Evolutionary conservation across 2,329 filamentous ascomycete genomes (phyloP).

Genomic region (Aureobasidium sp.): DNA sequence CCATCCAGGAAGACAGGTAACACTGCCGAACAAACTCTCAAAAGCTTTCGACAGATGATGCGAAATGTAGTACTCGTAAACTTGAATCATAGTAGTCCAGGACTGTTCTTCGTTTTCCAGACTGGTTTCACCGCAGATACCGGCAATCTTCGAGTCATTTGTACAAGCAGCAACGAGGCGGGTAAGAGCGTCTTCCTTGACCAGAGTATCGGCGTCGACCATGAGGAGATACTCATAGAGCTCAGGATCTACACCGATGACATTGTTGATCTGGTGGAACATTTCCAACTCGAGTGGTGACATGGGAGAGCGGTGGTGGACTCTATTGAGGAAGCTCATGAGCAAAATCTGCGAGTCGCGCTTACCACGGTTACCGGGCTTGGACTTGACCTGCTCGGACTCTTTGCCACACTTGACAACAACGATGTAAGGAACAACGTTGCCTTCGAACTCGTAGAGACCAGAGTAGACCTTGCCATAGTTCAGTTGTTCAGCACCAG

Average conservation of each 20-base stretch:
- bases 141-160: constrained; percentile 91
- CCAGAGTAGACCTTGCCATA: constrained; percentile 98
- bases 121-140: constrained; percentile 95
- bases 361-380: constrained; percentile 96
- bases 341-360: constrained; percentile 94
- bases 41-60: constrained; percentile 96
- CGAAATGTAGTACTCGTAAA: constrained; percentile 99
- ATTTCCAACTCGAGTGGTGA: constrained; percentile 93
- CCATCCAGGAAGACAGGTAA: constrained; percentile 98
- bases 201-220: constrained; percentile 95
- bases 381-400: constrained; percentile 81
- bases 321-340: constrained; percentile 96
- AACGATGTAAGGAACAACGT: constrained; percentile 93
- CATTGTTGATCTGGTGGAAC: constrained; percentile 99
- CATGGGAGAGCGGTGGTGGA: constrained; percentile 91
- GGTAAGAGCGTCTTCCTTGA: constrained; percentile 86
- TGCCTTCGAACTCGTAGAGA: constrained; percentile 94
- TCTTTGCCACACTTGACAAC: constrained; percentile 97
- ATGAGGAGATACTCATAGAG: constrained; percentile 95
- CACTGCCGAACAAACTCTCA: constrained; percentile 93
- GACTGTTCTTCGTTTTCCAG: constrained; percentile 90
- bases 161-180: constrained; percentile 86
- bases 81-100: constrained; percentile 99
- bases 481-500: constrained; percentile 86
- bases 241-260: constrained; percentile 95